Percentiles rank a stretch among this genome's conserved stretches.
phyloP scores from a whole-genome alignment of 2,329 filamentous ascomycete species.

The Fusarium nematophilum region DNA sequence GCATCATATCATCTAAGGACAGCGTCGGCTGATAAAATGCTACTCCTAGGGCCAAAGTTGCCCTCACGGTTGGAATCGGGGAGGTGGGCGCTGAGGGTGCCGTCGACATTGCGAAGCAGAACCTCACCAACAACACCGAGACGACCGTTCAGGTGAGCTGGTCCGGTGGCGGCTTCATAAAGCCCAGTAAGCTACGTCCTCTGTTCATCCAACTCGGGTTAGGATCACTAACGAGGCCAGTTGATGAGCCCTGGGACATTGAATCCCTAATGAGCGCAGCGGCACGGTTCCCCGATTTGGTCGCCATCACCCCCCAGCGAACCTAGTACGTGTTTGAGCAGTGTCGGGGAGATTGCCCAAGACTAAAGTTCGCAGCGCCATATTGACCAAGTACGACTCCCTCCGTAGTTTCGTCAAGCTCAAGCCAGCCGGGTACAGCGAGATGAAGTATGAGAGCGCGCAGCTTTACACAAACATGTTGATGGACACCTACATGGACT shows the following conservation, averaged over 20 bases:
- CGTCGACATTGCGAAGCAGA: too few relatives aligned
- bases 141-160: conserved; percentile 5
- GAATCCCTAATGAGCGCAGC: background rate
- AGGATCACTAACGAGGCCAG: too few relatives aligned
- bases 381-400: conserved; percentile 20
- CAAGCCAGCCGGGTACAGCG: too few relatives aligned
- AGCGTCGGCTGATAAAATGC: background rate
- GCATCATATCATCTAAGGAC: too few relatives aligned
- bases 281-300: background rate
- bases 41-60: background rate
- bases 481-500: too few relatives aligned
- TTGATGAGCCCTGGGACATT: background rate
- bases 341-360: background rate
- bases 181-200: too few relatives aligned
- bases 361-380: background rate
- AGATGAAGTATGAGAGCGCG: too few relatives aligned
- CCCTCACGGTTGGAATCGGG: too few relatives aligned
- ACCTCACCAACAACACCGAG: too few relatives aligned
- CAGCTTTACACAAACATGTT: too few relatives aligned
- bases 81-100: too few relatives aligned
- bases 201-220: too few relatives aligned
- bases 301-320: background rate
- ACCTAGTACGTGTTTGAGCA: conserved; percentile 6
- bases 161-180: conserved; percentile 5
- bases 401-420: conserved; percentile 1